Evolutionary conservation across 306 rosid species (phyloP).

Genomic region (Vicia villosa): DNA sequence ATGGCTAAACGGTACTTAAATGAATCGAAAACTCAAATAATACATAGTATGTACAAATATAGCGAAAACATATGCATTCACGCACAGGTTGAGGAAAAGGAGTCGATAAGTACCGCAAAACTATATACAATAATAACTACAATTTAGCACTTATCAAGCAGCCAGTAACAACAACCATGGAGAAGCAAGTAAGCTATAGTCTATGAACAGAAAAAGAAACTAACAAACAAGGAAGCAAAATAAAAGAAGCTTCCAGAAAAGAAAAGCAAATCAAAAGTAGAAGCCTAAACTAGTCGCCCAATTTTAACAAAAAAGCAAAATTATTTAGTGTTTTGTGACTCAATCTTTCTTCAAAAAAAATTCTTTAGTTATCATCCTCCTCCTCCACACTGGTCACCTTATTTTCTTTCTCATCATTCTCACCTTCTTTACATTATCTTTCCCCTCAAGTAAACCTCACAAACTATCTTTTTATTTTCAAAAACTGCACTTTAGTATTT

Average conservation of each 20-base stretch:
- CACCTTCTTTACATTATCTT: slow-evolving; percentile 44
- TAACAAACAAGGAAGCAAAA: background rate
- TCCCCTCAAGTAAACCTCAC: slow-evolving; percentile 62
- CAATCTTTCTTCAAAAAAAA: slow-evolving; percentile 31
- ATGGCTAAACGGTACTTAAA: no score
- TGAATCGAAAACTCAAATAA: no score
- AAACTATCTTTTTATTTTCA: background rate
- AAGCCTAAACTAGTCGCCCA: background rate
- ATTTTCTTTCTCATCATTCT: slow-evolving; percentile 42
- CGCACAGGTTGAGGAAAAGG: no score
- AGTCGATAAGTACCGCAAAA: no score
- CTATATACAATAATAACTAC: no score
- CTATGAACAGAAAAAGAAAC: background rate
- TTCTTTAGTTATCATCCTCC: background rate
- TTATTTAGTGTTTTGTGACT: slow-evolving; percentile 33
- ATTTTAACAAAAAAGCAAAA: slow-evolving; percentile 52
- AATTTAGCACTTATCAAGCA: no score
- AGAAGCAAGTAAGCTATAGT: no score
- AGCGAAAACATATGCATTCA: no score
- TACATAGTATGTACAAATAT: no score
- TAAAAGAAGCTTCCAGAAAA: background rate
- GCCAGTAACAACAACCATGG: no score
- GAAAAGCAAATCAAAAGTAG: slow-evolving; percentile 3
- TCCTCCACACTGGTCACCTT: slow-evolving; percentile 51
- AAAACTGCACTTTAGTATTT: background rate